Base-by-base conservation (phyloP, 768 basidiomycete genomes). In the Naganishia randhawae region DNA sequence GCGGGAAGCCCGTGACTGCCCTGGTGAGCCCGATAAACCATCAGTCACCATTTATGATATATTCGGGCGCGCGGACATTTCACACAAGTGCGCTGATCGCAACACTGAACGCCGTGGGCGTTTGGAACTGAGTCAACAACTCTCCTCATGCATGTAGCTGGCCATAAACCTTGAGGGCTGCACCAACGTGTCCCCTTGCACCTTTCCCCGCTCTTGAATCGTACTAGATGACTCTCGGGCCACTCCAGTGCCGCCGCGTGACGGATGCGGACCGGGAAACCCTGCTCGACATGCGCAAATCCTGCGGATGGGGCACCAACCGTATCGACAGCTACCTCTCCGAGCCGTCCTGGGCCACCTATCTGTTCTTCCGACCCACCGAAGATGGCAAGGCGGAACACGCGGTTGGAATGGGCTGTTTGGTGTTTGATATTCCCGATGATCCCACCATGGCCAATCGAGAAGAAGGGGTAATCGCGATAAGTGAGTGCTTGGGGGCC, bases 361-460 rank as follows among this genome's bases (percentile, higher is more conserved):
- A 41, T 41, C 37, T 61, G 37, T 61, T 61, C 22, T 61, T 25
- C 17, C 57, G 57, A 1, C 22, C 35, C n/a, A 13, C 9, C 41
- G 63, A 57, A 25, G 66, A 54, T 0, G 53, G 66, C 27, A 41
- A 17, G 17, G 66, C 32, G 33, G 74, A 73, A 29, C 37, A 61
- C 25, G 22, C 57, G 31, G 71, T 73, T 1, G 74, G 74, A 2
- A 75, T 75, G 74, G 74, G 70, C 33, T 68, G 73, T 16, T 71
- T 73, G 73, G 62, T 67, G n/a, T 39, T 75, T 27, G 69, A 73
- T 37, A 31, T 57, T 25, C 37, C 39, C 4, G 71, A 52, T 8
- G 68, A 75, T 52, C 68, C 62, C 10, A 66, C 68, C 16, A 61
- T 54, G 32, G 74, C 74, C 6, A 68, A 67, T 64, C 37, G 71